Conservation (phyloP, 306 rosid species). For the Cucurbita maxima region DNA sequence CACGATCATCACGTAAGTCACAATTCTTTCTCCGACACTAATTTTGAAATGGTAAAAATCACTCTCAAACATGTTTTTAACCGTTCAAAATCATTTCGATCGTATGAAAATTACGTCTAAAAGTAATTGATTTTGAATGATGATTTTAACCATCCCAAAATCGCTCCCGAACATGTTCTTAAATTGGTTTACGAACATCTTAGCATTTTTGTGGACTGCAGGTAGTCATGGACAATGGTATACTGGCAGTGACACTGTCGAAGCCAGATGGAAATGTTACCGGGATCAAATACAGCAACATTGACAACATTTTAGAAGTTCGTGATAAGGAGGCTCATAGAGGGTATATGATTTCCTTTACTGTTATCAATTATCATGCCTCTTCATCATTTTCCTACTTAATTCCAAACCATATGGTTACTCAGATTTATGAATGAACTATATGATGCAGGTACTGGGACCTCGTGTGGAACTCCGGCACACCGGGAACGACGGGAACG, state of each 20-base stretch:
- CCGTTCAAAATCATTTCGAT: too few relatives aligned
- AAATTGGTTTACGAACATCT: neutral
- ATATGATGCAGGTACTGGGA: conserved; percentile 73
- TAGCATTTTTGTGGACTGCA: conserved; percentile 14
- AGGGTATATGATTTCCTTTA: conserved; percentile 37
- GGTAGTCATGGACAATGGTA: conserved; percentile 96
- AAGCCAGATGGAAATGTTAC: conserved; percentile 79
- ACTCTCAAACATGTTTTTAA: too few relatives aligned
- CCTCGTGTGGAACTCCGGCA: conserved; percentile 86
- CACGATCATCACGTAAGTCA: conserved; percentile 5
- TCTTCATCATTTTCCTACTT: neutral
- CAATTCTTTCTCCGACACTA: neutral
- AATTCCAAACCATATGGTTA: neutral
- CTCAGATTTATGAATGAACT: neutral
- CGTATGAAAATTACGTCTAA: too few relatives aligned
- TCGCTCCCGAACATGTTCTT: too few relatives aligned
- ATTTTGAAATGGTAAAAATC: too few relatives aligned
- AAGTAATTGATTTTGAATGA: too few relatives aligned
- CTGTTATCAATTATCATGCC: neutral
- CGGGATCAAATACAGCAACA: conserved; percentile 52
- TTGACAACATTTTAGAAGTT: conserved; percentile 77
- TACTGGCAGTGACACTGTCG: conserved; percentile 70
- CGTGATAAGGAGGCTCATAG: conserved; percentile 65
- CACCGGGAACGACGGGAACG: conserved; percentile 31
- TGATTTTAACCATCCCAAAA: too few relatives aligned